Percentiles rank a stretch among this genome's conserved stretches.
phyloP scores from a whole-genome alignment of 2,329 filamentous ascomycete genomes.

The Fusarium verrucosum region DNA sequence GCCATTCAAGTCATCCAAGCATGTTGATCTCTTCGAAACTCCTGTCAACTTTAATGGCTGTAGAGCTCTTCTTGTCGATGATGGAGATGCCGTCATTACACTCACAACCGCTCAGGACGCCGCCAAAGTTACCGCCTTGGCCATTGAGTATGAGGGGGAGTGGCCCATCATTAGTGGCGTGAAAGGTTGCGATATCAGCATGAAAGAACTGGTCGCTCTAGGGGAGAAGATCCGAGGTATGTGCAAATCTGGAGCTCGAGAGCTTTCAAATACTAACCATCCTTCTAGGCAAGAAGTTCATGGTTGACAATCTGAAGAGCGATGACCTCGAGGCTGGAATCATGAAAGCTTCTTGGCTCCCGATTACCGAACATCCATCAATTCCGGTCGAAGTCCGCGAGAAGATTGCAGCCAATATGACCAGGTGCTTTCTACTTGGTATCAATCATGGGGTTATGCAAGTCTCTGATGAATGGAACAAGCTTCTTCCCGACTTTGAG shows the following conservation, averaged over 20 bases:
- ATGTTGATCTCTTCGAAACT: slow-evolving; percentile 53
- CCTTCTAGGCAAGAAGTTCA: slow-evolving; percentile 34
- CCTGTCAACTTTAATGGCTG: slow-evolving; percentile 53
- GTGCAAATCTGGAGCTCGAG: accelerated
- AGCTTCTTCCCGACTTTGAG: slow-evolving; percentile 54
- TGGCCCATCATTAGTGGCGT: slow-evolving; percentile 58
- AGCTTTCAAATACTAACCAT: background rate
- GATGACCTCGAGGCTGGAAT: slow-evolving; percentile 35
- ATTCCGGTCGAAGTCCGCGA: slow-evolving; percentile 34
- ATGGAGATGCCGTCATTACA: slow-evolving; percentile 55
- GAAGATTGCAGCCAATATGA: background rate
- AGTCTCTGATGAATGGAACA: slow-evolving; percentile 56
- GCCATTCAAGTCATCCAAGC: slow-evolving; percentile 57
- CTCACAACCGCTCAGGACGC: slow-evolving; percentile 57
- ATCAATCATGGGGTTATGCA: slow-evolving; percentile 40
- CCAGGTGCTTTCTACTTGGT: slow-evolving; percentile 13
- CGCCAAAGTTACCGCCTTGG: slow-evolving; percentile 51
- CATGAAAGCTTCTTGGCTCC: slow-evolving; percentile 42
- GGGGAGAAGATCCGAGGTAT: slow-evolving; percentile 50
- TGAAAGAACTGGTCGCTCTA: slow-evolving; percentile 52
- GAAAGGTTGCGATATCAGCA: slow-evolving; percentile 49
- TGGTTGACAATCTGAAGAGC: slow-evolving; percentile 22
- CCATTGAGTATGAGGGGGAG: slow-evolving; percentile 54
- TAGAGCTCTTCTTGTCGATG: slow-evolving; percentile 55
- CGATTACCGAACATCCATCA: slow-evolving; percentile 22